Conservation (phyloP, 73 alveolate genomes). For the Diophrys appendiculata region DNA sequence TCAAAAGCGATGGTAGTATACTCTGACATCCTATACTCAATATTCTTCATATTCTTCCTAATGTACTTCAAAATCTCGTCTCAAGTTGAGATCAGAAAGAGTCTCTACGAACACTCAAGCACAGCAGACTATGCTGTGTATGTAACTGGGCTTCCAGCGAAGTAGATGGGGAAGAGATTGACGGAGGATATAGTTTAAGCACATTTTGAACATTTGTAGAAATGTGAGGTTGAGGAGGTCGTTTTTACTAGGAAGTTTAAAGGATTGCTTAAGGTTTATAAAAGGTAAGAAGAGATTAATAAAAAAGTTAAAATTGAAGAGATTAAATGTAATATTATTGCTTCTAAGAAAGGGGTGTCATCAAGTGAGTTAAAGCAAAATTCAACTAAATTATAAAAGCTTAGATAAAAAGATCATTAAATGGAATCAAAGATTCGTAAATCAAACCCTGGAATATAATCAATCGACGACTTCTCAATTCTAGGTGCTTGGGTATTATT, state of each 20-base stretch:
- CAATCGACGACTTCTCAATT: conserved; percentile 15
- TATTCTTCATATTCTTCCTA: conserved; percentile 8
- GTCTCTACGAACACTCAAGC: not conserved
- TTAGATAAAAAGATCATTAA: conserved; percentile 21
- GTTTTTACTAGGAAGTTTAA: conserved; percentile 16
- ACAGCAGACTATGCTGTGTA: conserved; percentile 12
- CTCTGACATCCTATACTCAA: conserved; percentile 9
- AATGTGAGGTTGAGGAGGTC: conserved; percentile 20
- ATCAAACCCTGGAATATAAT: conserved; percentile 10
- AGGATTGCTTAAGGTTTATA: conserved; percentile 1
- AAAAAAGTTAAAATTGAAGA: conserved; percentile 10
- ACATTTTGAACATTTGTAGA: not conserved
- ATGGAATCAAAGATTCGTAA: conserved; percentile 18
- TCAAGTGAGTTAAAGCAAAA: not conserved
- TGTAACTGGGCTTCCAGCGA: conserved; percentile 11
- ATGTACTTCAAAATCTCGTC: not conserved
- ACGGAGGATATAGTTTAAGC: not conserved
- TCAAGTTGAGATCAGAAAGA: not conserved
- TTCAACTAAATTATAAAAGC: not conserved
- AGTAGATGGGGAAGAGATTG: not conserved
- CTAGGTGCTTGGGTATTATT: conserved; percentile 29
- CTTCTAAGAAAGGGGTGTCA: not conserved
- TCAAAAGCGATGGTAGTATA: not conserved
- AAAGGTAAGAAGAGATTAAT: conserved; percentile 9
- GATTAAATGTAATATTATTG: not conserved